These are phyloP conservation scores for Prunus salicina DNA, from an alignment of 306 rosid genomes.

Conservation along the genomic window DNA sequence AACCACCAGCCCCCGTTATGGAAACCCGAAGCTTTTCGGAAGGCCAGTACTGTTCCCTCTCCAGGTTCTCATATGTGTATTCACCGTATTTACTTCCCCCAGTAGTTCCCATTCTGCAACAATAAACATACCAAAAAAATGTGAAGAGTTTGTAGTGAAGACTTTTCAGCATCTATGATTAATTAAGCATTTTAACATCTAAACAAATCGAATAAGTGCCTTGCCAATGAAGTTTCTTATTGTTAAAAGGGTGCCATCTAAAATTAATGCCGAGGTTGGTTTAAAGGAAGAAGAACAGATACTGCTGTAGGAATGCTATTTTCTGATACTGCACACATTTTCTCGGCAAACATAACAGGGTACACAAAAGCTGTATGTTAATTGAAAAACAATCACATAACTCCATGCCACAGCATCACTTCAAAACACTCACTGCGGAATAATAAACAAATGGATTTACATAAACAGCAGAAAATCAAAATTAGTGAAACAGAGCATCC, in stretches of 20 bases:
- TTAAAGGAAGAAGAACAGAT: background rate
- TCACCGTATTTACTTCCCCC: constrained; percentile 60
- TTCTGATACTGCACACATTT: too few relatives aligned
- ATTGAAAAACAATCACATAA: too few relatives aligned
- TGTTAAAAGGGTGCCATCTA: background rate
- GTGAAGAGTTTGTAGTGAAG: background rate
- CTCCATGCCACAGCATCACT: too few relatives aligned
- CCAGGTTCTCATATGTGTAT: constrained; percentile 74
- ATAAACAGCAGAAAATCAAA: background rate
- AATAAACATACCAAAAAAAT: background rate
- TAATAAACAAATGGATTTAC: background rate
- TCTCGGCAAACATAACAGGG: too few relatives aligned
- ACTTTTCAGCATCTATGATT: background rate
- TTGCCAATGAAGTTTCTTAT: background rate
- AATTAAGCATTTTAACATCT: background rate
- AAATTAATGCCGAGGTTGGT: background rate
- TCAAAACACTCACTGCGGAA: too few relatives aligned
- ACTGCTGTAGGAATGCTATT: background rate
- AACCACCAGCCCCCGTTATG: constrained; percentile 96
- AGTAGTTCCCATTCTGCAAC: constrained; percentile 76
- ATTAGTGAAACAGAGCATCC: constrained; percentile 8
- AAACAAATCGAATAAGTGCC: background rate
- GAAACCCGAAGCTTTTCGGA: constrained; percentile 79
- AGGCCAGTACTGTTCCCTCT: constrained; percentile 94
- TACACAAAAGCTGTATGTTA: background rate